A percentile compares a stretch with the other conserved stretches of the same genome.
phyloP scores from a whole-genome alignment of 2,329 filamentous ascomycete genomes.

The Aspergillus sp. region DNA sequence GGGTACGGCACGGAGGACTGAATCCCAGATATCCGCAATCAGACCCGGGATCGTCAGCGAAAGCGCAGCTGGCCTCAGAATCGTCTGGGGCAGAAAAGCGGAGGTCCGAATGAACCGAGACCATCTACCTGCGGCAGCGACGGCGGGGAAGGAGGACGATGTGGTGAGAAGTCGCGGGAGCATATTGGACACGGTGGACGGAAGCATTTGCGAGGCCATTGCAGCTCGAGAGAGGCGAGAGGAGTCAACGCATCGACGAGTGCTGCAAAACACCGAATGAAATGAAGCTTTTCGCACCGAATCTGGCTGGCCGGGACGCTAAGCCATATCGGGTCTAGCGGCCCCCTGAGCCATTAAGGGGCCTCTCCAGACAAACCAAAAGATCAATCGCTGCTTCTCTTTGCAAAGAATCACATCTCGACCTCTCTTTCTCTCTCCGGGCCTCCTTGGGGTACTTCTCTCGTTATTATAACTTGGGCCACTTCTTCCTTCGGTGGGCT shows the following conservation, averaged over 20 bases:
- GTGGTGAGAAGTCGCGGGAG: conserved; percentile 16
- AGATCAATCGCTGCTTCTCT: neutral
- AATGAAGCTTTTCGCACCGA: conserved; percentile 2
- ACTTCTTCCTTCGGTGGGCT: no score
- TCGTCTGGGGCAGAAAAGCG: conserved; percentile 47
- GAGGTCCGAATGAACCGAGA: conserved; percentile 36
- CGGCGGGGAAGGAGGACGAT: conserved; percentile 3
- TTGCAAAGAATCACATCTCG: no score
- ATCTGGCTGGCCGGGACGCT: conserved; percentile 20
- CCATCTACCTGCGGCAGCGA: conserved; percentile 15
- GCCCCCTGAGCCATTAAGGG: conserved; percentile 31
- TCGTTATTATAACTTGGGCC: no score
- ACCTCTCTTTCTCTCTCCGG: neutral
- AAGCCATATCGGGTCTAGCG: conserved; percentile 24
- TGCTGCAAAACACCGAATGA: neutral
- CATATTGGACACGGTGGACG: conserved; percentile 13
- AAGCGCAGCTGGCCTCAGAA: conserved; percentile 53
- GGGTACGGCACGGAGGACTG: conserved; percentile 80
- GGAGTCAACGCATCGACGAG: neutral
- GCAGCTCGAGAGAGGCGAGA: conserved; percentile 1
- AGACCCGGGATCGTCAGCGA: conserved; percentile 56
- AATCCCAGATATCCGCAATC: conserved; percentile 85
- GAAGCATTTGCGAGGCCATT: conserved; percentile 23
- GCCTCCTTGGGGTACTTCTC: no score
- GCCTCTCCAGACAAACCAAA: conserved; percentile 3